Percentiles rank a stretch among this genome's conserved stretches.
These are phyloP conservation scores for Colletotrichum sp. DNA, from an alignment of 2,329 filamentous ascomycete species.

Conservation along the genomic window DNA sequence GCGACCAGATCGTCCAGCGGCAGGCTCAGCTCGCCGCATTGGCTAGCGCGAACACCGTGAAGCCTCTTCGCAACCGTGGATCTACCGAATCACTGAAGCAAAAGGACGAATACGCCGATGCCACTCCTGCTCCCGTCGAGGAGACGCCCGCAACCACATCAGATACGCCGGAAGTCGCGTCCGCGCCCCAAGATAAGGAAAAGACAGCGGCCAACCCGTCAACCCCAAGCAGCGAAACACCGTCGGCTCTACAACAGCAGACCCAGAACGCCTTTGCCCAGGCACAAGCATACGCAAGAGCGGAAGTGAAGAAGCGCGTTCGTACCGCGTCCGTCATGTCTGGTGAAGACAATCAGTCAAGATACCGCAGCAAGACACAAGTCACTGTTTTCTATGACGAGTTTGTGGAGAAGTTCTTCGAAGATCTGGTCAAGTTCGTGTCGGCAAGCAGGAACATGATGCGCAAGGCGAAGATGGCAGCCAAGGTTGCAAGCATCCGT, in stretches of 20 bases:
- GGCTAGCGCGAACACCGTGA: constrained; percentile 34
- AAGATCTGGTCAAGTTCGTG: constrained; percentile 81
- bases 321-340: constrained; percentile 58
- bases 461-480: constrained; percentile 86
- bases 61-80: constrained; percentile 54
- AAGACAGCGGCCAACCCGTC: constrained; percentile 20
- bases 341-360: constrained; percentile 49
- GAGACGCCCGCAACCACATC: neutral
- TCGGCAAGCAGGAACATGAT: constrained; percentile 82
- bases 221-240: constrained; percentile 37
- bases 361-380: constrained; percentile 74
- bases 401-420: constrained; percentile 82
- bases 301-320: constrained; percentile 53
- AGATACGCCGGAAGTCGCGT: neutral
- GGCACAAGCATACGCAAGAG: constrained; percentile 50
- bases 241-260: constrained; percentile 40
- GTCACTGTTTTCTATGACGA: constrained; percentile 94
- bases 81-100: constrained; percentile 59
- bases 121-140: neutral
- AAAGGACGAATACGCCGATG: constrained; percentile 42
- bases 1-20: constrained; percentile 63
- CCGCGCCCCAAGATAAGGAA: constrained; percentile 2
- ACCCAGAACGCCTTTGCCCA: constrained; percentile 49
- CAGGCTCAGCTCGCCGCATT: constrained; percentile 63
- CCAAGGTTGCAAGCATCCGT: constrained; percentile 71